Conservation (phyloP, 768 basidiomycete genomes). For the Lentinula detonsa region DNA sequence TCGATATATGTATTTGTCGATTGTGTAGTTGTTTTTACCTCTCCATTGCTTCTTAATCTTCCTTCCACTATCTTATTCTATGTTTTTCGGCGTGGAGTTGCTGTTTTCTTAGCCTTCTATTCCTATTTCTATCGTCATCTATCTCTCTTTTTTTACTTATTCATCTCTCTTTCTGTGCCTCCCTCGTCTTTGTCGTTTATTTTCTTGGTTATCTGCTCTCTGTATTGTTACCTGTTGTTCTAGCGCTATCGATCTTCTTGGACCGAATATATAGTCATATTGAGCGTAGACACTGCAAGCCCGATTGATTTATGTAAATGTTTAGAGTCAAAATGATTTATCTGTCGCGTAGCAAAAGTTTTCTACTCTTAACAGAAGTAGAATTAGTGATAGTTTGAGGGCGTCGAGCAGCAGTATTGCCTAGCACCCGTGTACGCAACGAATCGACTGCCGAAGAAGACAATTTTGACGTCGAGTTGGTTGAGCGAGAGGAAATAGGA, state of each 20-base stretch:
- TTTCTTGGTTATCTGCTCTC: slow-evolving; percentile 33
- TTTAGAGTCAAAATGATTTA: neutral
- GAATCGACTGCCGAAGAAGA: slow-evolving; percentile 16
- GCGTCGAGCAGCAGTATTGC: slow-evolving; percentile 47
- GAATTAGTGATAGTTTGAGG: slow-evolving; percentile 10
- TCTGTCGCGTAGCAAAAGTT: neutral
- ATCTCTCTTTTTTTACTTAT: slow-evolving; percentile 2
- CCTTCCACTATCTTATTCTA: slow-evolving; percentile 23
- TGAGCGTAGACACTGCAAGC: neutral
- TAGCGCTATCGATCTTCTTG: slow-evolving; percentile 51
- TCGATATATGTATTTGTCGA: neutral
- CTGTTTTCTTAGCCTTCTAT: slow-evolving; percentile 23
- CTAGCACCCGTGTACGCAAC: slow-evolving; percentile 51
- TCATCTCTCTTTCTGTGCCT: slow-evolving; percentile 16
- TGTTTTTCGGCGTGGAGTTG: slow-evolving; percentile 35
- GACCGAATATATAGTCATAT: neutral
- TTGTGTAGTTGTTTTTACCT: slow-evolving; percentile 11
- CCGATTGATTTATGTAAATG: too few relatives aligned
- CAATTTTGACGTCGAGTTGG: slow-evolving; percentile 10
- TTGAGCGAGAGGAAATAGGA: slow-evolving; percentile 13
- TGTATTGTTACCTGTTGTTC: slow-evolving; percentile 59
- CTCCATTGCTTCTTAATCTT: slow-evolving; percentile 15
- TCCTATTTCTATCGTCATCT: slow-evolving; percentile 21
- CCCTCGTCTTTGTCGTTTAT: slow-evolving; percentile 30
- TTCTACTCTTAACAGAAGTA: neutral